A percentile compares a stretch with the other conserved stretches of the same genome.
These are phyloP conservation scores for Fereydounia khargensis DNA, from an alignment of 1,284 basidiomycete species.

Conservation along the genomic window DNA sequence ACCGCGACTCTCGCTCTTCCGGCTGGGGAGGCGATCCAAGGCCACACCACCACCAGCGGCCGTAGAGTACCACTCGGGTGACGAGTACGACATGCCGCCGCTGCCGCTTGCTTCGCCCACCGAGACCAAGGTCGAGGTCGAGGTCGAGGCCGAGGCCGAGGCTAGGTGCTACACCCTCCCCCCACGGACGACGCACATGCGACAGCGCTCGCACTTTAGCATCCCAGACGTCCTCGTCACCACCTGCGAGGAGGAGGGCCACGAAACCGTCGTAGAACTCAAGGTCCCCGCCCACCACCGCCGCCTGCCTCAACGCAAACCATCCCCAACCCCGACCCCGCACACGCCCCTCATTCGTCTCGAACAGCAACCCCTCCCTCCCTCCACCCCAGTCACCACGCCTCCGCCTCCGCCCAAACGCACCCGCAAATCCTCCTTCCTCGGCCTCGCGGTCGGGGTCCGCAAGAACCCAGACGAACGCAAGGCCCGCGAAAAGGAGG, in stretches of 20 bases:
- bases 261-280: constrained; percentile 31
- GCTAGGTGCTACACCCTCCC: no score
- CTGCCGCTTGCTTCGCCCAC: no score
- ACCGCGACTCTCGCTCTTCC: no score
- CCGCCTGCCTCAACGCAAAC: constrained; percentile 4
- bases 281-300: constrained; percentile 28
- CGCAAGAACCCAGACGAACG: constrained; percentile 15
- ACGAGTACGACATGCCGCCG: no score
- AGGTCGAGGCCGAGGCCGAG: no score
- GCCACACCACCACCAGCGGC: no score
- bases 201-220: constrained; percentile 40
- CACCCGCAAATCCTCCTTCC: constrained; percentile 19
- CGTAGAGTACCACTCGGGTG: no score
- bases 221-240: constrained; percentile 49
- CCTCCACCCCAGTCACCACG: neutral
- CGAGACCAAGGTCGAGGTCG: no score
- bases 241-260: constrained; percentile 36
- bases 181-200: no score
- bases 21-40: no score
- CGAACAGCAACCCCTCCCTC: constrained; percentile 2
- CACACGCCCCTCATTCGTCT: constrained; percentile 19
- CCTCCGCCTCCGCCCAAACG: constrained; percentile 1
- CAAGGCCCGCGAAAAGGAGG: constrained; percentile 36
- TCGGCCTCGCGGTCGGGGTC: constrained; percentile 26
- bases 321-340: no score